Conservation (phyloP, 1,139 yeast species). For the Maudiozyma humilis region DNA sequence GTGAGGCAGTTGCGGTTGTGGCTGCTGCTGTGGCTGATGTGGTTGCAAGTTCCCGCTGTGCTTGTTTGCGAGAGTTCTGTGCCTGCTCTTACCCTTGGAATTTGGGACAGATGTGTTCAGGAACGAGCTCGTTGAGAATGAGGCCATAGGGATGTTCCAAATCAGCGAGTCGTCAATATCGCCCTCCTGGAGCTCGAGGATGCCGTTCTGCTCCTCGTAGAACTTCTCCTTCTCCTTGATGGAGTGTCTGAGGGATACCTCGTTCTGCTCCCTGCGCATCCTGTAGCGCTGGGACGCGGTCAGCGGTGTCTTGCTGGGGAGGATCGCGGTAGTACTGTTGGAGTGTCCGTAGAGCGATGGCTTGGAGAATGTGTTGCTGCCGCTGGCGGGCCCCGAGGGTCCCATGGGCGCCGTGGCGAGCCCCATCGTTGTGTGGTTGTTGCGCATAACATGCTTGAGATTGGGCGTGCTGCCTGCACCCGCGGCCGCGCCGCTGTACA, state of each 20-base stretch:
- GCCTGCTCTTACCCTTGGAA: slow-evolving; percentile 12
- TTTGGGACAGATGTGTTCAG: slow-evolving; percentile 18
- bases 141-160: slow-evolving; percentile 43
- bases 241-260: slow-evolving; percentile 28
- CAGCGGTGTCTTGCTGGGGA: slow-evolving; percentile 18
- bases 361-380: slow-evolving; percentile 1
- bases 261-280: slow-evolving; percentile 33
- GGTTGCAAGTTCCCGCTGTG: too few relatives aligned
- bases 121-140: slow-evolving; percentile 33
- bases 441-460: slow-evolving; percentile 1
- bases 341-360: slow-evolving; percentile 12
- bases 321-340: slow-evolving; percentile 24
- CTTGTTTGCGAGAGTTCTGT: slow-evolving; percentile 5
- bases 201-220: slow-evolving; percentile 36
- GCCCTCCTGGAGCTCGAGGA: slow-evolving; percentile 19
- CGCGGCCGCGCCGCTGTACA: background rate
- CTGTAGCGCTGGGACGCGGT: slow-evolving; percentile 37
- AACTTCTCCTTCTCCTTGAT: slow-evolving; percentile 35
- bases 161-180: slow-evolving; percentile 35
- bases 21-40: too few relatives aligned
- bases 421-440: slow-evolving; percentile 5
- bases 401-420: background rate
- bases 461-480: slow-evolving; percentile 5
- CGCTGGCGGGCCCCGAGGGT: too few relatives aligned
- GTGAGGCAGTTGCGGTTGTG: background rate